A percentile compares a stretch with the other conserved stretches of the same genome.
Conservation (phyloP, 768 basidiomycete genomes). For the Lactarius akahatsu region DNA sequence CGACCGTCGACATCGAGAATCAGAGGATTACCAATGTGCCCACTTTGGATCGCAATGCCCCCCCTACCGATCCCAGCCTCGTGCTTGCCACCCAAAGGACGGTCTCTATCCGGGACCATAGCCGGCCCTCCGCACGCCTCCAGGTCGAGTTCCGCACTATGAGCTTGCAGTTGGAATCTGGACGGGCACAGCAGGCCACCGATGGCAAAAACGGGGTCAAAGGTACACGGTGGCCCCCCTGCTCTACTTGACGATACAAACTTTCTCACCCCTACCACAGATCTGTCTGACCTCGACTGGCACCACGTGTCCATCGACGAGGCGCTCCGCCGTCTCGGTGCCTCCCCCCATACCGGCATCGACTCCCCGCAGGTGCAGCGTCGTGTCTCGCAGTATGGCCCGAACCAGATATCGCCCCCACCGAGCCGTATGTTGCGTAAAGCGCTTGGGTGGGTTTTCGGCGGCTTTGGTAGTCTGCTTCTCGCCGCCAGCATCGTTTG, state of each 20-base stretch:
- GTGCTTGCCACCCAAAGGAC: constrained; percentile 11
- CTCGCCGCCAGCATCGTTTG: constrained; percentile 50
- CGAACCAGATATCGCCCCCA: constrained; percentile 52
- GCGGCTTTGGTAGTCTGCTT: constrained; percentile 50
- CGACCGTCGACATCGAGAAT: constrained; percentile 15
- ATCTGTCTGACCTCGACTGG: constrained; percentile 26
- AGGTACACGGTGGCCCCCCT: constrained; percentile 4
- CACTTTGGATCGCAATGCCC: not conserved
- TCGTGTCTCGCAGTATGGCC: constrained; percentile 45
- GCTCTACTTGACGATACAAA: not conserved
- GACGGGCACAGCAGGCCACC: not conserved
- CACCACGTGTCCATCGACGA: constrained; percentile 23
- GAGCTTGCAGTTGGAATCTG: constrained; percentile 24
- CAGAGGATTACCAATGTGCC: constrained; percentile 11
- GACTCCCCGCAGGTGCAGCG: constrained; percentile 49
- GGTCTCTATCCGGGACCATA: constrained; percentile 9
- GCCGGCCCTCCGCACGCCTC: constrained; percentile 19
- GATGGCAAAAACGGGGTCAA: constrained; percentile 8
- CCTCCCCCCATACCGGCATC: constrained; percentile 47
- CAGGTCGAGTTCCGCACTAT: constrained; percentile 30
- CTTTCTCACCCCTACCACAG: not conserved
- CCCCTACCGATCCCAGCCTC: not conserved
- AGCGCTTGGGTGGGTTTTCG: constrained; percentile 51
- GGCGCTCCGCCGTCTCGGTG: constrained; percentile 35
- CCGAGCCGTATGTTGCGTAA: constrained; percentile 45